Conservation (phyloP, 2,329 filamentous ascomycete genomes). For the Nemania abortiva region DNA sequence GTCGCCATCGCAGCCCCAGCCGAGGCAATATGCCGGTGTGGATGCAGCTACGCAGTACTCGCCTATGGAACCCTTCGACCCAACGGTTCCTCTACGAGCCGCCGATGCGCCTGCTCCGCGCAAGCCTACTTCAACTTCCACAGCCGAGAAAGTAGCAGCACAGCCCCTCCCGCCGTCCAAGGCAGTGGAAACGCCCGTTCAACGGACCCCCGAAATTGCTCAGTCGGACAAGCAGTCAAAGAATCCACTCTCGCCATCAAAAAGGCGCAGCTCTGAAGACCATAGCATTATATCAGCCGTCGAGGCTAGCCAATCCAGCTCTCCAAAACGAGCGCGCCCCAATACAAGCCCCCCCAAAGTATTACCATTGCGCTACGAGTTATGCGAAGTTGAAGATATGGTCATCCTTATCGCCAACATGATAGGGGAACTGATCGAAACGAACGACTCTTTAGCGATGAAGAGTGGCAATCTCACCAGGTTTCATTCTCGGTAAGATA, state of each 20-base stretch:
- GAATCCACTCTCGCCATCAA: slow-evolving; percentile 54
- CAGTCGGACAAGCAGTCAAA: slow-evolving; percentile 32
- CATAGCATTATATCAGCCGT: slow-evolving; percentile 44
- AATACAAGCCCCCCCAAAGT: slow-evolving; percentile 66
- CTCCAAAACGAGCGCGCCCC: slow-evolving; percentile 67
- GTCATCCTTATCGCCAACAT: slow-evolving; percentile 93
- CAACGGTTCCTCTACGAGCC: slow-evolving; percentile 51
- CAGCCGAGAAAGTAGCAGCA: slow-evolving; percentile 36
- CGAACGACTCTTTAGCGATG: slow-evolving; percentile 89
- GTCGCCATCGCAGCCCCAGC: slow-evolving; percentile 48
- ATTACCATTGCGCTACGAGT: slow-evolving; percentile 81
- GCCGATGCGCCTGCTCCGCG: slow-evolving; percentile 51
- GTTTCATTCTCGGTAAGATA: slow-evolving; percentile 86
- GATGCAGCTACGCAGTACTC: slow-evolving; percentile 64
- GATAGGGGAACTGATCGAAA: slow-evolving; percentile 92
- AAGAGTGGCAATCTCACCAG: slow-evolving; percentile 88
- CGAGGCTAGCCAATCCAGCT: slow-evolving; percentile 52
- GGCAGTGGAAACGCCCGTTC: slow-evolving; percentile 44
- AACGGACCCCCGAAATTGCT: slow-evolving; percentile 44
- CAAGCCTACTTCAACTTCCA: slow-evolving; percentile 43
- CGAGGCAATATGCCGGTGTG: slow-evolving; percentile 60
- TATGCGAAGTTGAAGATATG: slow-evolving; percentile 85
- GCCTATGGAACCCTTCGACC: slow-evolving; percentile 61
- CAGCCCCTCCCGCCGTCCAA: slow-evolving; percentile 38
- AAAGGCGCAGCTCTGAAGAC: slow-evolving; percentile 60